A percentile compares a stretch with the other conserved stretches of the same genome.
Evolutionary conservation across 129 eudicot species (phyloP).

Genomic region (Lactuca saligna): DNA sequence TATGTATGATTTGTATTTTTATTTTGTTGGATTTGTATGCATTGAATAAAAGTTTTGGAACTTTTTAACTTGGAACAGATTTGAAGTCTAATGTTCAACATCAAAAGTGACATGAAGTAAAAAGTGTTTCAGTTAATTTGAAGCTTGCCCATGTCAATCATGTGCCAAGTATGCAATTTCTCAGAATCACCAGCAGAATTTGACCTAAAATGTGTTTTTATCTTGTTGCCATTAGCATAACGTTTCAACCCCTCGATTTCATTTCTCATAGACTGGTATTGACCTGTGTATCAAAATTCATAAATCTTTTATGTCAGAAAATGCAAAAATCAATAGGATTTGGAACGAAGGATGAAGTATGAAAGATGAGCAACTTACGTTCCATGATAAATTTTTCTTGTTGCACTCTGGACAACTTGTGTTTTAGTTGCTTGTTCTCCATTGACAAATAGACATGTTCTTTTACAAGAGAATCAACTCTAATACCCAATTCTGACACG

Average conservation of each 20-base stretch:
- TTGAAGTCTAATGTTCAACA: background rate
- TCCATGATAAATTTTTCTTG: conserved; percentile 61
- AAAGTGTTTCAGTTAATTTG: conserved; percentile 44
- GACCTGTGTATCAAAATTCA: conserved; percentile 39
- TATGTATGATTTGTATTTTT: too few relatives aligned
- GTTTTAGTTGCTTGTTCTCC: conserved; percentile 70
- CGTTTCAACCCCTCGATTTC: conserved; percentile 59
- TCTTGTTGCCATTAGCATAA: conserved; percentile 28
- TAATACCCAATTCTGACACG: conserved; percentile 61
- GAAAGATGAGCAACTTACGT: conserved; percentile 39
- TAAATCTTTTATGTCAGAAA: background rate
- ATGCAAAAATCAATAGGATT: too few relatives aligned
- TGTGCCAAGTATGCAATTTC: conserved; percentile 41
- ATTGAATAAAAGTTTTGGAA: too few relatives aligned
- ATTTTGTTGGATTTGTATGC: background rate
- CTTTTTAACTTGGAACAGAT: background rate
- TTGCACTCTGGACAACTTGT: conserved; percentile 55
- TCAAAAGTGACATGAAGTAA: background rate
- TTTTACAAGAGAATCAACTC: conserved; percentile 53
- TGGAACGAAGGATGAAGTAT: too few relatives aligned
- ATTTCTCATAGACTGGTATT: conserved; percentile 48
- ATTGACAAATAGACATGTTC: conserved; percentile 57
- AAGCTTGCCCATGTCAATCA: conserved; percentile 64
- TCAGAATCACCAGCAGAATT: conserved; percentile 38
- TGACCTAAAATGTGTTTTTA: conserved; percentile 32